Evolutionary conservation across 176 grass and related monocot species (phyloP), one percentile per base, ranked within the genome.

Genomic region (Tuctoria greenei): DNA sequence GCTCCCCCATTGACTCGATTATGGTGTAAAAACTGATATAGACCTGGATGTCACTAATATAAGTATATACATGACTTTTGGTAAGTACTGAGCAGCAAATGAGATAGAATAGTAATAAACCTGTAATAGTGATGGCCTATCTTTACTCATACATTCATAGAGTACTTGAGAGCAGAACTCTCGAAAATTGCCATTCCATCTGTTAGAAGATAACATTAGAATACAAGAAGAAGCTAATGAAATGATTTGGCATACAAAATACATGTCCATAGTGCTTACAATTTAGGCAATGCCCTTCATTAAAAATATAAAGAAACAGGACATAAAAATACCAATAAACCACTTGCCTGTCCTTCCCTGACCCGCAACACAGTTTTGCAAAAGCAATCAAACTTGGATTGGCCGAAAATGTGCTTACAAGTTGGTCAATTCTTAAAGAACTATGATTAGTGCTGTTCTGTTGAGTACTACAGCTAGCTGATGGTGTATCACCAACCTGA

Each of bases 111-210:
- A 55, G 37, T 38, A 70, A 70, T 44, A 63, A 69, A 98, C 95
- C 95, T 94, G 95, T 79, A 97, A 76, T 20, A 98, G 63, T 66
- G 88, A 85, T 39, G 95, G 95, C 64, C 88, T 88, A 77, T 98
- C 95, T 93, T 93, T 98, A 84, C 95, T 94, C 84, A 98, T 93
- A 86, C 95, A 97, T 76, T 97, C 95, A 73, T 89, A 93, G 65
- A 97, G 63, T 75, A 97, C 84, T 79, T 93, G 95, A 70, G 86
- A 92, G 75, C 95, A 97, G 54, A 93, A 97, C 68, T 93, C 95
- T 75, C 86, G 86, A 64, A 97, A 97, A 84, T 81, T 92, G 67
- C 71, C 49, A 88, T 93, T 86, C 42, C 68, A 87, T 87, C 95
- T 97, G 95, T 60, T 69, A 11, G 67, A 79, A 78, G 64, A 55